Conservation (phyloP, 2,329 filamentous ascomycete genomes). For the Orbilia quercus region DNA sequence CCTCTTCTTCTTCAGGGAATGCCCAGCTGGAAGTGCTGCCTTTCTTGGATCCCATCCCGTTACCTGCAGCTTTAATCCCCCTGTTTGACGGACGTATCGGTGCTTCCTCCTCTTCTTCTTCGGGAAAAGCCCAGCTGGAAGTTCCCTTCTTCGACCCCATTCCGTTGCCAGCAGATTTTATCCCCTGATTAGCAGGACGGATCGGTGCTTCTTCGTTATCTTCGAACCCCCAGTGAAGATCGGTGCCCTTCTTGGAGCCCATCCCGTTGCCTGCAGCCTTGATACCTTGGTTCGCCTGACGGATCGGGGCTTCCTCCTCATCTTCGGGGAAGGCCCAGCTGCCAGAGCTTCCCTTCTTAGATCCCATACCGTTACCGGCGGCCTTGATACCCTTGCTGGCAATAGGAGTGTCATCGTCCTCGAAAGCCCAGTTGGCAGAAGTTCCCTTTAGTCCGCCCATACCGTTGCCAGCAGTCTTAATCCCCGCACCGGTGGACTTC, state of each 20-base stretch:
- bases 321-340: too few relatives aligned
- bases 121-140: too few relatives aligned
- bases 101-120: constrained; percentile 66
- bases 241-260: constrained; percentile 71
- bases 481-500: constrained; percentile 65
- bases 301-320: too few relatives aligned
- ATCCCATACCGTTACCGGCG: constrained; percentile 70
- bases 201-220: too few relatives aligned
- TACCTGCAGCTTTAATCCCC: constrained; percentile 68
- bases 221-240: constrained; percentile 70
- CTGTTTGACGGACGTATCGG: constrained; percentile 63
- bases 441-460: constrained; percentile 73
- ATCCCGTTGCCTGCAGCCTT: constrained; percentile 66
- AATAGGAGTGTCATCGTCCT: constrained; percentile 57
- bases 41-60: constrained; percentile 75
- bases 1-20: too few relatives aligned
- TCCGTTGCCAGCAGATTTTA: too few relatives aligned
- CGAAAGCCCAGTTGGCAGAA: constrained; percentile 70
- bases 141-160: constrained; percentile 75
- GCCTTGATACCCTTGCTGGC: constrained; percentile 53
- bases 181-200: too few relatives aligned
- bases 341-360: too few relatives aligned
- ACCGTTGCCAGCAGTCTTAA: constrained; percentile 71
- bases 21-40: constrained; percentile 70
- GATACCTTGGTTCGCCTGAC: constrained; percentile 49